Percentiles rank a stretch among this genome's conserved stretches.
Conservation (phyloP, 306 rosid genomes). For the Quercus robur region DNA sequence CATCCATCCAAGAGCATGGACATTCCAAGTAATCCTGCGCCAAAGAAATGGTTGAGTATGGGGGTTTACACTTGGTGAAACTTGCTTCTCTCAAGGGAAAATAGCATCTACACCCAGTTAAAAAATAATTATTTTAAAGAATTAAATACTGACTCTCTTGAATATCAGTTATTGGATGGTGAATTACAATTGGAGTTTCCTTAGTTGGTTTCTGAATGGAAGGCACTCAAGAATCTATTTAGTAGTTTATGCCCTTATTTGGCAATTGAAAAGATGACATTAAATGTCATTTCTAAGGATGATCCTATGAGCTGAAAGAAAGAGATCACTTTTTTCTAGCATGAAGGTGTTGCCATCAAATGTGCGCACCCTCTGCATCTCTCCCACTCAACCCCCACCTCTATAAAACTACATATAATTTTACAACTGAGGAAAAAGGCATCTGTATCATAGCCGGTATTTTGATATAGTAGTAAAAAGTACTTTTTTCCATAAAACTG, state of each 20-base stretch:
- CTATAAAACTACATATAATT: background rate
- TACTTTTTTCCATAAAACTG: background rate
- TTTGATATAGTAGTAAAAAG: background rate
- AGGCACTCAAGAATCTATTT: too few relatives aligned
- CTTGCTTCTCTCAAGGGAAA: constrained; percentile 55
- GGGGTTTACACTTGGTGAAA: constrained; percentile 49
- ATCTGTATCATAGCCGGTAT: background rate
- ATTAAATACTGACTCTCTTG: constrained; percentile 50
- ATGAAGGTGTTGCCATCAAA: background rate
- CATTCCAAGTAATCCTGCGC: constrained; percentile 91
- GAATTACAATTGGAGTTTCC: background rate
- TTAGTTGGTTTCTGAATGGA: too few relatives aligned
- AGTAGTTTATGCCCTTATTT: too few relatives aligned
- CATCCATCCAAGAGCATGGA: constrained; percentile 83
- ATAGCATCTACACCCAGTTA: constrained; percentile 46
- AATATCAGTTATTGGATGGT: constrained; percentile 18
- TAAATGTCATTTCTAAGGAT: background rate
- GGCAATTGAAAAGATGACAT: background rate
- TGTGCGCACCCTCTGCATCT: background rate
- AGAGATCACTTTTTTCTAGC: constrained; percentile 2
- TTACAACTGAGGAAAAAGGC: background rate
- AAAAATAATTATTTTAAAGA: constrained; percentile 42
- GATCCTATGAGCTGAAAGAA: constrained; percentile 12
- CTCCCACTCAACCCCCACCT: background rate
- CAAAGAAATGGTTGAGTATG: constrained; percentile 82